Base-by-base conservation (phyloP, 345 rosid genomes). In the Salix suchowensis region DNA sequence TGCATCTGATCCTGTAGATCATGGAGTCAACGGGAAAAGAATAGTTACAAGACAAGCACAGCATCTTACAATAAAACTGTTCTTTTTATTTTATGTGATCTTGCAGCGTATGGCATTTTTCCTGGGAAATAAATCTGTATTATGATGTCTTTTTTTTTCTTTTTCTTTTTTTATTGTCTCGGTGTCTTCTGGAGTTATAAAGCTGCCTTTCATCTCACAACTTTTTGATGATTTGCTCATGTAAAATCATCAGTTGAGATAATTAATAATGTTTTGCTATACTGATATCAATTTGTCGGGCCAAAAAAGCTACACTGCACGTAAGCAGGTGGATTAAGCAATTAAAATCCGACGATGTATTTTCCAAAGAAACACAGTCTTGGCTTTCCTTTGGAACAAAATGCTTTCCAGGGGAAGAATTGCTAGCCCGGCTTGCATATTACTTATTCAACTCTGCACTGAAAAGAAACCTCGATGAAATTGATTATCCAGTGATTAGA, bases 201-300 rank as follows among this genome's bases (percentile, higher is more conserved):
- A 89, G 84, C 91, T 92, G 5, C 96, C 97, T 7, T 88, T 89
- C 58, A 82, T 66, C 79, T 65, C 83, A 21, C 94, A 92, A 0
- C 76, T 83, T 7, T 86, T 92, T 15, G 94, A 91, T 54, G 93
- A 94, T 82, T 80, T 91, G 36, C 81, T 92, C 32, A 82, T 89
- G 90, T 91, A 72, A 91, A 67, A 34, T 34, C 39, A 26, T 58
- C 70, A 37, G 36, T 16, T 73, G 42, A 13, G 9, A 73, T 10
- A 4, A 58, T 23, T 10, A 23, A 58, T 23, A 0, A 1, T 58
- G 62, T 12, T 58, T 40, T 9, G 28, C 62, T 9, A 9, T 23
- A 4, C 10, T 10, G 26, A 54, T 7, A 5, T 7, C 79, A 39
- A 23, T 28, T 62, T 48, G 66, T 36, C 24, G 2, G 23, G 54